These are phyloP conservation scores for Candida ficus DNA, from an alignment of 805 yeast species.

Conservation along the genomic window DNA sequence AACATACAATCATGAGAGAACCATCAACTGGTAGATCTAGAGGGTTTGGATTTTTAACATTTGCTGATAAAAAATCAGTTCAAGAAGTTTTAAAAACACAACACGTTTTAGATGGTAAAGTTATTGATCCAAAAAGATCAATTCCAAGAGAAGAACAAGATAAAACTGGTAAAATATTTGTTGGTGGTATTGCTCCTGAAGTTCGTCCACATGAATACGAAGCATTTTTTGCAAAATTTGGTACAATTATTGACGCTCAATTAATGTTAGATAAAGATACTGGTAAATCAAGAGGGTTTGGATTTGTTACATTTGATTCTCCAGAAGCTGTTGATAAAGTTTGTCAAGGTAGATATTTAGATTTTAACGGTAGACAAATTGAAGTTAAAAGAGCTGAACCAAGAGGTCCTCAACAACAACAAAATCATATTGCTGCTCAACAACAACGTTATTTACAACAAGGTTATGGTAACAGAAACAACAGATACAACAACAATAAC, in stretches of 20 bases:
- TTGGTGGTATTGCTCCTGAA: conserved; percentile 93
- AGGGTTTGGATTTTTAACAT: conserved; percentile 93
- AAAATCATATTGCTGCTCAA: conserved; percentile 29
- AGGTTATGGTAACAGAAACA: conserved; percentile 8
- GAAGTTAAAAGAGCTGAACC: conserved; percentile 85
- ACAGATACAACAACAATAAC: neutral
- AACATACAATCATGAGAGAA: conserved; percentile 91
- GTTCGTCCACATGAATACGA: conserved; percentile 89
- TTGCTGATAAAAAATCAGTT: conserved; percentile 74
- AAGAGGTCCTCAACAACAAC: conserved; percentile 57
- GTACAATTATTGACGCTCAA: conserved; percentile 91
- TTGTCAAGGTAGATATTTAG: conserved; percentile 73
- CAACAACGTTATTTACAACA: conserved; percentile 23
- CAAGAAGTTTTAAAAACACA: conserved; percentile 81
- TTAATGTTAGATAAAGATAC: conserved; percentile 96
- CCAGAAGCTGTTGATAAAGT: conserved; percentile 92
- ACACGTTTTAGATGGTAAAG: conserved; percentile 90
- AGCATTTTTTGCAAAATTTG: conserved; percentile 80
- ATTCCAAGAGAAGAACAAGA: conserved; percentile 97
- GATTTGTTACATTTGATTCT: conserved; percentile 91
- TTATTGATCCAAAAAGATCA: conserved; percentile 96
- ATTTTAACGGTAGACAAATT: conserved; percentile 80
- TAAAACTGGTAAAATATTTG: conserved; percentile 92
- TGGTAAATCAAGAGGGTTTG: conserved; percentile 95
- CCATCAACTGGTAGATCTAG: conserved; percentile 80